Base-by-base conservation (phyloP, 2,329 filamentous ascomycete genomes). In the Cordyceps sp. region DNA sequence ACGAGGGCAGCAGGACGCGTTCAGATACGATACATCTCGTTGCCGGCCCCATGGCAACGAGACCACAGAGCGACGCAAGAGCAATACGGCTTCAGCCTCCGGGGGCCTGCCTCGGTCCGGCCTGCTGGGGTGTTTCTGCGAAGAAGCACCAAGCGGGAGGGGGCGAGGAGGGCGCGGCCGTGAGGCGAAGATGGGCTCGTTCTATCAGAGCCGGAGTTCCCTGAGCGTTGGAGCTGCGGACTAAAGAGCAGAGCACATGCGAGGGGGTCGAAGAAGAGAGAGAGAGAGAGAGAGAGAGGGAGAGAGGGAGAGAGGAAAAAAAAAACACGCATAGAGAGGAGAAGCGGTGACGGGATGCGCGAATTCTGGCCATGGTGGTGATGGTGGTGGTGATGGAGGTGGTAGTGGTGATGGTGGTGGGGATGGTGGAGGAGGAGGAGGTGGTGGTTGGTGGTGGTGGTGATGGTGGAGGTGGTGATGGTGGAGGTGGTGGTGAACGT, bases 11-110 rank as follows among this genome's bases (percentile, higher is more conserved):
- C 23, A 24, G 13, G 12, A 34, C 54, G 68, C 67, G 67, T 71
- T 66, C 58, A 62, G 67, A 70, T 72, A 73, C 65, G 65, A 72
- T 73, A 74, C 69, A 56, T 70, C 67, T 71, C 55, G 49, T 50
- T 66, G 63, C 61, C 8, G 16, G 12, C 36, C 42, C 51, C 40
- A 64, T 73, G 66, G 62, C 65, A 60, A 49, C 45, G 55, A 68
- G 68, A 69, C 57, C 69, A 73, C 69, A 58, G 55, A 58, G 62
- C 57, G 54, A 66, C 69, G 69, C 69, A 57, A 74, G 67, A 74
- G 45, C 39, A 65, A 37, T 31, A 20, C 10, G 17, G 10, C 3
- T 22, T 26, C n/a, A n/a, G n/a, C n/a, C n/a, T n/a, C n/a, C n/a
- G n/a, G n/a, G n/a, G n/a, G n/a, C 27, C 6, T 6, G 20, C 16